Evolutionary conservation across 2,329 filamentous ascomycete genomes (phyloP).

Genomic region (Calonectria leucothoes): DNA sequence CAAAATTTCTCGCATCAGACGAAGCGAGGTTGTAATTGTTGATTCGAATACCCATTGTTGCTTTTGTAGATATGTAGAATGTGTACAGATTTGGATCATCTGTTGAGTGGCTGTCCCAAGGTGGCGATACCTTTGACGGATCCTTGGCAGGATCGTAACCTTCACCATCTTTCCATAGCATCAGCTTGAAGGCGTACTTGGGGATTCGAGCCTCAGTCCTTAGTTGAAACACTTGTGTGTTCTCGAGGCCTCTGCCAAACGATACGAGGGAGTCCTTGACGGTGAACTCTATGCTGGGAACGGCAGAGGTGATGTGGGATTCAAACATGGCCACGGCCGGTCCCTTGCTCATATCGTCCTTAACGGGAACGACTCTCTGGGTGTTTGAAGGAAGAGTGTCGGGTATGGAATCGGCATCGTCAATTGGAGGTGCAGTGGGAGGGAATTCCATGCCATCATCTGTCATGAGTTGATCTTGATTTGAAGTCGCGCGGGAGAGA

Average conservation of each 20-base stretch:
- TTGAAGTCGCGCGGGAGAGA: conserved; percentile 35
- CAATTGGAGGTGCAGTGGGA: conserved; percentile 44
- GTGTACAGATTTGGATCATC: conserved; percentile 67
- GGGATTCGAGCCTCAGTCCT: conserved; percentile 78
- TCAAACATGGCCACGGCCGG: conserved; percentile 73
- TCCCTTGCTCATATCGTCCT: conserved; percentile 47
- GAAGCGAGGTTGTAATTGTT: conserved; percentile 77
- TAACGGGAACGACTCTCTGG: conserved; percentile 50
- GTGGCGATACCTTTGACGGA: conserved; percentile 64
- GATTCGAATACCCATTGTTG: conserved; percentile 79
- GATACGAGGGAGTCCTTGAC: conserved; percentile 76
- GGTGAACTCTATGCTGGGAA: conserved; percentile 71
- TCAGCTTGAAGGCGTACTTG: conserved; percentile 82
- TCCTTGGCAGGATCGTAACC: conserved; percentile 71
- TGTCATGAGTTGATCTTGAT: conserved; percentile 34
- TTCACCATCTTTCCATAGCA: conserved; percentile 77
- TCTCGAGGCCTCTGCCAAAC: conserved; percentile 80
- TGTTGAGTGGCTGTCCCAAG: conserved; percentile 49
- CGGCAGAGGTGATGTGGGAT: conserved; percentile 73
- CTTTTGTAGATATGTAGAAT: conserved; percentile 84
- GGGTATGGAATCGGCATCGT: conserved; percentile 41
- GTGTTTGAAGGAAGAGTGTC: conserved; percentile 52
- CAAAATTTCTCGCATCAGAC: conserved; percentile 64
- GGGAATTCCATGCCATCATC: conserved; percentile 45
- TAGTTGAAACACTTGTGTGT: conserved; percentile 75